phyloP scores from a whole-genome alignment of 75 land plant species.

The Selaginella tamariscina region DNA sequence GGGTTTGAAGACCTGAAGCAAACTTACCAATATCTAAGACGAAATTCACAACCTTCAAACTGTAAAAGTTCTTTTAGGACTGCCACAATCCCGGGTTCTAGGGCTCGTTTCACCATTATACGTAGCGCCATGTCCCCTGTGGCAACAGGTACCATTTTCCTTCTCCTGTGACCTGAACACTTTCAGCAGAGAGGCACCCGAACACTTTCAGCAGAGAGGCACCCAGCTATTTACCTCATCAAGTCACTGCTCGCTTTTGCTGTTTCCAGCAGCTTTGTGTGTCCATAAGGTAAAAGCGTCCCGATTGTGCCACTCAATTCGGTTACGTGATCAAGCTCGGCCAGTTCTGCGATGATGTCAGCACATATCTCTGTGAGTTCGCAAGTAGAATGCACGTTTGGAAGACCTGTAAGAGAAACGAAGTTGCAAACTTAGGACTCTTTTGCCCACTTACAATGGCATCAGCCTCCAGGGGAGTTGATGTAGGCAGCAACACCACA shows the following conservation, averaged over 20 bases:
- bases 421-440: background rate
- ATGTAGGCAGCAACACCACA: conserved; percentile 13
- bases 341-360: conserved; percentile 20
- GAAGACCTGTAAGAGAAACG: conserved; percentile 7
- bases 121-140: conserved; percentile 19
- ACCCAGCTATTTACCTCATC: background rate
- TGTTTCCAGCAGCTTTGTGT: background rate
- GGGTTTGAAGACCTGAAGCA: background rate
- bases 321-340: conserved; percentile 15
- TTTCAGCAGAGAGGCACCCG: background rate
- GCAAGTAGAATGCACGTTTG: conserved; percentile 19
- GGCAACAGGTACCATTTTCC: conserved; percentile 24
- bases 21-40: conserved; percentile 13
- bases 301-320: conserved; percentile 12
- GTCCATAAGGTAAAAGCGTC: conserved; percentile 7
- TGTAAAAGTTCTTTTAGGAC: conserved; percentile 19
- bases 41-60: conserved; percentile 20
- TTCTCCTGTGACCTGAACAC: conserved; percentile 4
- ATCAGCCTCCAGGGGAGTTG: conserved; percentile 13
- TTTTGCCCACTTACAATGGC: conserved; percentile 12
- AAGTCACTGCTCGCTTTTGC: background rate
- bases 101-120: conserved; percentile 22
- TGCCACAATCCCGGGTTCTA: conserved; percentile 18
- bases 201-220: background rate
- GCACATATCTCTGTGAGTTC: conserved; percentile 19